Conservation (phyloP, 371 early-diverging fungal genomes). For the Entomophthora muscae region DNA sequence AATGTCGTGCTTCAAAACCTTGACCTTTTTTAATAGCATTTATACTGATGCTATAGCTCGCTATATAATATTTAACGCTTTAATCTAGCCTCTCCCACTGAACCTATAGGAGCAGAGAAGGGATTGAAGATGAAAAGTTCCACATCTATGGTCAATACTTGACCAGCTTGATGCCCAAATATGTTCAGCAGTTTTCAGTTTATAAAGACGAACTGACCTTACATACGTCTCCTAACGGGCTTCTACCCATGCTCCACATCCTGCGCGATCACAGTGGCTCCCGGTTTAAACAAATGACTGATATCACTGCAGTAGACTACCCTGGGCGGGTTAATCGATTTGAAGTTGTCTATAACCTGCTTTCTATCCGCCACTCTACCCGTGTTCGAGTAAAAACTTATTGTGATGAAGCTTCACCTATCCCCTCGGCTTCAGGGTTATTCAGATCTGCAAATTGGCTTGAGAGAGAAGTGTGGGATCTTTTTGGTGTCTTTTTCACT, state of each 20-base stretch:
- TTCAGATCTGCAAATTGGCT: conserved; percentile 89
- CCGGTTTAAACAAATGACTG: conserved; percentile 81
- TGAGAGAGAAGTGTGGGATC: conserved; percentile 95
- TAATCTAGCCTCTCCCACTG: too few species aligned
- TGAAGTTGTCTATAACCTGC: conserved; percentile 87
- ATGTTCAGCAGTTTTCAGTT: conserved; percentile 87
- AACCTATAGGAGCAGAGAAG: too few species aligned
- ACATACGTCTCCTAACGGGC: conserved; percentile 64
- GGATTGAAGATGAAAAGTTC: conserved; percentile 1
- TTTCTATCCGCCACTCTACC: conserved; percentile 75
- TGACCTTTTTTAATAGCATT: too few species aligned
- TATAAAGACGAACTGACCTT: conserved; percentile 96
- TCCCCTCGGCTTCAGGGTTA: conserved; percentile 60
- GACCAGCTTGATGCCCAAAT: conserved; percentile 75
- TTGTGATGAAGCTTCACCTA: conserved; percentile 74
- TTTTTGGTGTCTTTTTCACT: conserved; percentile 92
- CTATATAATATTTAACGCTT: too few species aligned
- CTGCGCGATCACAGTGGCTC: conserved; percentile 84
- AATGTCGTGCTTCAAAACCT: too few species aligned
- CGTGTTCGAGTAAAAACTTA: conserved; percentile 95
- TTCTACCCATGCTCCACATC: conserved; percentile 65
- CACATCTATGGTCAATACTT: conserved; percentile 82
- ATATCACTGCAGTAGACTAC: conserved; percentile 80
- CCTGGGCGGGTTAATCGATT: conserved; percentile 84
- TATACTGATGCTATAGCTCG: too few species aligned